Evolutionary conservation across 495 filamentous ascomycete genomes (phyloP).

Genomic region (Neurospora cerealis): DNA sequence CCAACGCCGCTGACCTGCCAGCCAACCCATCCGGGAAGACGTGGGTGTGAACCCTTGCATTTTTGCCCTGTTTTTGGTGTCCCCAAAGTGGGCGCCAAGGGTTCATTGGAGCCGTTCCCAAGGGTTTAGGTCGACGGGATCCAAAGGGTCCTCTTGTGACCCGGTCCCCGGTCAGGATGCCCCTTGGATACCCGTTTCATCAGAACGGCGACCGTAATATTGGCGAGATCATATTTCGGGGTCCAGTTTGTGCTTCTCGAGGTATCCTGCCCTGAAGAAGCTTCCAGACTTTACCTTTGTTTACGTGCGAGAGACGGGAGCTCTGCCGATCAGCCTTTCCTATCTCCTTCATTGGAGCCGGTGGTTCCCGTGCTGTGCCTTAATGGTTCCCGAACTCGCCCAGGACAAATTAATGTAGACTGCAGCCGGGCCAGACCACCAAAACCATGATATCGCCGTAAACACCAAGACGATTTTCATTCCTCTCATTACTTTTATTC

Average conservation of each 20-base stretch:
- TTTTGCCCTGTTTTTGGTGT: not conserved
- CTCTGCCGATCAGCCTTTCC: not conserved
- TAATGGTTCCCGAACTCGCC: not conserved
- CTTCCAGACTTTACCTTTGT: not conserved
- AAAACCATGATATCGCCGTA: too few relatives aligned
- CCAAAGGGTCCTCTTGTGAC: not conserved
- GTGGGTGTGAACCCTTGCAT: not conserved
- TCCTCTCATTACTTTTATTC: too few relatives aligned
- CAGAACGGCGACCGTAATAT: not conserved
- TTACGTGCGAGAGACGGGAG: not conserved
- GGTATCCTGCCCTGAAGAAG: not conserved
- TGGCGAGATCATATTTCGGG: not conserved
- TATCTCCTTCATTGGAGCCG: not conserved
- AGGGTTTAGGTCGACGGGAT: not conserved
- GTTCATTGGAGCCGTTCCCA: not conserved
- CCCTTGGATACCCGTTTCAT: not conserved
- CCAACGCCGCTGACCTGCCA: not conserved
- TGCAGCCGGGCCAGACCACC: too few relatives aligned
- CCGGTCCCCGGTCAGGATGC: not conserved
- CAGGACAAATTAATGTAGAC: too few relatives aligned
- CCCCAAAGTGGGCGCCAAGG: not conserved
- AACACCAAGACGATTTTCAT: too few relatives aligned
- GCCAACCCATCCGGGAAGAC: not conserved
- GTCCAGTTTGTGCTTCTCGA: not conserved
- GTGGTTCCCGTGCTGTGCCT: not conserved